Conservation (phyloP, 805 yeast species). For the Suhomyces sp. region DNA sequence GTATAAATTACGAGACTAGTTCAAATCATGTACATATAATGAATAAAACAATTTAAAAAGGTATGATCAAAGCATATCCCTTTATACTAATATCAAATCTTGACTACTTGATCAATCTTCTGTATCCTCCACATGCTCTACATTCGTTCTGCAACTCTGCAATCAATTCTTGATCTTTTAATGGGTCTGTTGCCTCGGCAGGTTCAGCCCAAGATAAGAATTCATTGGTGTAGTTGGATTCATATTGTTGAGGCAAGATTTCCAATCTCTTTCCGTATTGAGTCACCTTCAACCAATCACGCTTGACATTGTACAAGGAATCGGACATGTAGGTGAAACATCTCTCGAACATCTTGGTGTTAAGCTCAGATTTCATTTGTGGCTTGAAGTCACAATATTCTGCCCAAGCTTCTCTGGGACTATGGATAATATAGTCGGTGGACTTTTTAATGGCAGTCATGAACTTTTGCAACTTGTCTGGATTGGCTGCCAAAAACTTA, state of each 20-base stretch:
- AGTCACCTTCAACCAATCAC: slow-evolving; percentile 59
- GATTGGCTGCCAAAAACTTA: slow-evolving; percentile 45
- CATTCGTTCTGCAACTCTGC: slow-evolving; percentile 46
- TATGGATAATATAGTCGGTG: slow-evolving; percentile 45
- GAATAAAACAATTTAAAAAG: neutral
- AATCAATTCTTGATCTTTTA: slow-evolving; percentile 49
- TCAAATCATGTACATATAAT: neutral
- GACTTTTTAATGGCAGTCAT: slow-evolving; percentile 51
- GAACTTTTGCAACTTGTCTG: slow-evolving; percentile 45
- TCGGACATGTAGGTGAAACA: slow-evolving; percentile 56
- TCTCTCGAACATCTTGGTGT: slow-evolving; percentile 49
- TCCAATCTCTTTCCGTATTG: slow-evolving; percentile 55
- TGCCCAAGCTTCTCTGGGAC: slow-evolving; percentile 47
- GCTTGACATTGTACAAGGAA: slow-evolving; percentile 51
- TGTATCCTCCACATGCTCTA: slow-evolving; percentile 48
- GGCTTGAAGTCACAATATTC: slow-evolving; percentile 50
- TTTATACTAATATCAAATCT: neutral
- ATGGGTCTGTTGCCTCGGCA: slow-evolving; percentile 43
- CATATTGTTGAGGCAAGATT: slow-evolving; percentile 49
- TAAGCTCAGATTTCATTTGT: slow-evolving; percentile 40
- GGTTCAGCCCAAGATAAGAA: slow-evolving; percentile 52
- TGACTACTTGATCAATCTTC: slow-evolving; percentile 38
- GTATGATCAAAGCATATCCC: too few relatives aligned
- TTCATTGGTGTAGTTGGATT: slow-evolving; percentile 51
- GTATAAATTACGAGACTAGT: neutral